Conservation (phyloP, 352 stramenopile genomes). For the Phytophthora litchii region DNA sequence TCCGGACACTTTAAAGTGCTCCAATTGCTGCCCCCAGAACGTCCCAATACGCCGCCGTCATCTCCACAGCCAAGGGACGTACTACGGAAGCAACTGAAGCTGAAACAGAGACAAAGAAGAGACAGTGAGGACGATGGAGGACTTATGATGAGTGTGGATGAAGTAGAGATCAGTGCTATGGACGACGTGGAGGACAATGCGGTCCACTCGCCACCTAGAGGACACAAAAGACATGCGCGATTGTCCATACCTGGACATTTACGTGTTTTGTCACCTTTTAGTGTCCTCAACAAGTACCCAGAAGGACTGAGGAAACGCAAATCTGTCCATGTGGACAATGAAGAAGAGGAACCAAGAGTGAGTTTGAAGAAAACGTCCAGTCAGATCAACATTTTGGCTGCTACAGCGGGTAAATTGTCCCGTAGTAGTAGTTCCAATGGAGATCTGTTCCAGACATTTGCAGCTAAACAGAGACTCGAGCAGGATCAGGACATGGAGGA, state of each 20-base stretch:
- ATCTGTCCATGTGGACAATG: slow-evolving; percentile 62
- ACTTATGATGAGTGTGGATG: slow-evolving; percentile 62
- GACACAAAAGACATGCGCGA: slow-evolving; percentile 29
- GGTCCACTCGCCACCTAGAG: slow-evolving; percentile 17
- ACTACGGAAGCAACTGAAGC: slow-evolving; percentile 67
- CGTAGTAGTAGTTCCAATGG: slow-evolving; percentile 31
- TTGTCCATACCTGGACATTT: slow-evolving; percentile 69
- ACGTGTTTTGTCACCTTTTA: slow-evolving; percentile 56
- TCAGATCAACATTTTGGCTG: slow-evolving; percentile 61
- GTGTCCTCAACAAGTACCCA: slow-evolving; percentile 63
- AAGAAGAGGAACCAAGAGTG: slow-evolving; percentile 22
- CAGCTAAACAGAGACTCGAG: slow-evolving; percentile 23
- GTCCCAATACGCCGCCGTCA: slow-evolving; percentile 72
- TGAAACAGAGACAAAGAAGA: slow-evolving; percentile 44
- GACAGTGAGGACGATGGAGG: slow-evolving; percentile 24
- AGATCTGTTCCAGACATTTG: slow-evolving; percentile 39
- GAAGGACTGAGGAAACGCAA: slow-evolving; percentile 83
- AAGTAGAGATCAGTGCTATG: slow-evolving; percentile 60
- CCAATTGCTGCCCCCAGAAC: slow-evolving; percentile 43
- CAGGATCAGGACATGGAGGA: slow-evolving; percentile 67
- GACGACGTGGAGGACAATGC: slow-evolving; percentile 36
- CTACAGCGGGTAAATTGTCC: slow-evolving; percentile 23
- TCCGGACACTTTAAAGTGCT: slow-evolving; percentile 56
- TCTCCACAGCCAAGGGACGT: slow-evolving; percentile 80
- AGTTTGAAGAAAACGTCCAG: slow-evolving; percentile 78